These are phyloP conservation scores for Tulasnella sp. DNA, from an alignment of 768 basidiomycete genomes.

Conservation along the genomic window DNA sequence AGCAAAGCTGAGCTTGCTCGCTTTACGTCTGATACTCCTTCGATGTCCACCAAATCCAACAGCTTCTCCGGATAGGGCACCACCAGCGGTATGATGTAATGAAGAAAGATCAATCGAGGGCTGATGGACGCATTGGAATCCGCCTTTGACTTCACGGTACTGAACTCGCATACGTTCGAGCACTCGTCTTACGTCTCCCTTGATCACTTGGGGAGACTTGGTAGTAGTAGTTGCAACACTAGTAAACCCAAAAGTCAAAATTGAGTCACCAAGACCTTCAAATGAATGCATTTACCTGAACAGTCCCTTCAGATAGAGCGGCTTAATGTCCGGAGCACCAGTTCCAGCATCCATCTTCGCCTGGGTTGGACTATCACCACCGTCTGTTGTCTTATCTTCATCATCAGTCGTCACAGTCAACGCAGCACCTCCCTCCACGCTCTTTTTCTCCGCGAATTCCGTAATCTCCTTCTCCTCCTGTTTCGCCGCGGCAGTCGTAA, in stretches of 20 bases:
- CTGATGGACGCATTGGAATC: constrained; percentile 91
- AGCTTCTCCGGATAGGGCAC: not conserved
- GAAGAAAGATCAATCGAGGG: constrained; percentile 87
- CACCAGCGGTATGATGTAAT: constrained; percentile 32
- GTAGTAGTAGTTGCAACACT: constrained; percentile 90
- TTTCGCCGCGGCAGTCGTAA: not conserved
- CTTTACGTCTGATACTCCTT: constrained; percentile 36
- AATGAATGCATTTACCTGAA: constrained; percentile 52
- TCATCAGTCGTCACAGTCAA: not conserved
- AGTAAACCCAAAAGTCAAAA: constrained; percentile 25
- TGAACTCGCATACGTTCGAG: constrained; percentile 92
- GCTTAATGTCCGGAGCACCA: constrained; percentile 53
- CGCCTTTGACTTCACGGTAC: constrained; percentile 77
- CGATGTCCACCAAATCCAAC: constrained; percentile 19
- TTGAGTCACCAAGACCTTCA: constrained; percentile 6
- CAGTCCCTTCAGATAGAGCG: constrained; percentile 88
- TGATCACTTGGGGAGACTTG: constrained; percentile 66
- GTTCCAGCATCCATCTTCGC: not conserved
- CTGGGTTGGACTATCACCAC: not conserved
- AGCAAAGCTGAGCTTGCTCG: constrained; percentile 67
- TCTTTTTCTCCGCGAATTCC: constrained; percentile 3
- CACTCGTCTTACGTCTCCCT: constrained; percentile 71
- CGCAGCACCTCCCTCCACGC: not conserved
- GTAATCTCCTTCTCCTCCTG: not conserved
- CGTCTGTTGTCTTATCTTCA: not conserved